Conservation (phyloP, 2,329 filamentous ascomycete genomes). For the Colletotrichum liriopes region DNA sequence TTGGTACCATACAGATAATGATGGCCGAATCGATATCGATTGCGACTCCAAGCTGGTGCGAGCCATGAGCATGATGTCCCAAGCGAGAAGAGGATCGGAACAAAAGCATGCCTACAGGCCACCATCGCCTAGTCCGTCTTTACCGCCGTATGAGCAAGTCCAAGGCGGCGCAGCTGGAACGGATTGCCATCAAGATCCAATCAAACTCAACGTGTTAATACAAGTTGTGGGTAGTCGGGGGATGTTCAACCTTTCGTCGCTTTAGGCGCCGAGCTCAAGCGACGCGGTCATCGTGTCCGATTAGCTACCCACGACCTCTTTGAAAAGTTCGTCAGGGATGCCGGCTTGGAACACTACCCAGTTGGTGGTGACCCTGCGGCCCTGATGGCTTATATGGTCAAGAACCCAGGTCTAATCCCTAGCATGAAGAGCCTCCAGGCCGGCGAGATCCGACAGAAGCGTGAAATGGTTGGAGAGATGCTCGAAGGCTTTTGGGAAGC, state of each 20-base stretch:
- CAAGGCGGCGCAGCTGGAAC: neutral
- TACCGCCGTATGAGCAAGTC: conserved; percentile 1
- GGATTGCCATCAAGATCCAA: conserved; percentile 49
- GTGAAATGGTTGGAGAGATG: conserved; percentile 46
- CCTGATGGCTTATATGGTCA: conserved; percentile 51
- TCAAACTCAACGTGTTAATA: conserved; percentile 65
- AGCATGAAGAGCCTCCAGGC: conserved; percentile 45
- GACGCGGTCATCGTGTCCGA: conserved; percentile 64
- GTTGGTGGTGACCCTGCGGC: conserved; percentile 66
- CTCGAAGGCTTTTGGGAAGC: conserved; percentile 45
- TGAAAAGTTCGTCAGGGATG: conserved; percentile 60
- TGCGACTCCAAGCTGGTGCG: conserved; percentile 30
- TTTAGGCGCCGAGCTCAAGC: conserved; percentile 63
- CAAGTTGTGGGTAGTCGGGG: conserved; percentile 67
- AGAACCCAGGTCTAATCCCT: conserved; percentile 48
- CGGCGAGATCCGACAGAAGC: conserved; percentile 47
- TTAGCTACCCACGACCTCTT: conserved; percentile 67
- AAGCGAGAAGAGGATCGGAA: neutral
- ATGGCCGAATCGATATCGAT: conserved; percentile 32
- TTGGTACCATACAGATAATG: neutral
- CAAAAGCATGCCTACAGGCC: neutral
- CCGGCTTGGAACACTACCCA: conserved; percentile 64
- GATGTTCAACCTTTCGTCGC: conserved; percentile 72
- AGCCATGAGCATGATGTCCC: conserved; percentile 21
- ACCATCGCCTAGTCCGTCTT: neutral